Conservation (phyloP, 371 early-diverging fungal species). For the Apophysomyces ossiformis region DNA sequence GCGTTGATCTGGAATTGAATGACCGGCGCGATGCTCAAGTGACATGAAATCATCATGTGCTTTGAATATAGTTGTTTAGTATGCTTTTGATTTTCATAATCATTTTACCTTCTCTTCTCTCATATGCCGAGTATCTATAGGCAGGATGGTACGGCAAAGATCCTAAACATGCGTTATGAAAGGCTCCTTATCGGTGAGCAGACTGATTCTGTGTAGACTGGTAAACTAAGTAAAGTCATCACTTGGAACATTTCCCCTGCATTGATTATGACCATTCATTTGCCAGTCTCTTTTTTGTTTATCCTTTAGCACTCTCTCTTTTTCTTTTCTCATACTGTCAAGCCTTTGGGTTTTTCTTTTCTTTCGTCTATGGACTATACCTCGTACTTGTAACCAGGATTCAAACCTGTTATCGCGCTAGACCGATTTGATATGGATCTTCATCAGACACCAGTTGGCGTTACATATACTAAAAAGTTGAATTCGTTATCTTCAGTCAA, state of each 20-base stretch:
- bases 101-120: no score
- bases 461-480: no score
- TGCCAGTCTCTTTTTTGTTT: background rate
- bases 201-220: background rate
- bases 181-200: background rate
- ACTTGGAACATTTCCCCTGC: constrained; percentile 8
- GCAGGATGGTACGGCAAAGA: background rate
- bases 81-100: no score
- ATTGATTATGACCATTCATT: background rate
- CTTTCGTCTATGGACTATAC: no score
- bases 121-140: background rate
- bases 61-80: background rate
- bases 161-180: background rate
- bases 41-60: no score
- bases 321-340: background rate
- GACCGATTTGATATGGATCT: no score
- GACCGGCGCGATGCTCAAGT: background rate
- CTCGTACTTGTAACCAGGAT: no score
- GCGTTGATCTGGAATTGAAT: background rate
- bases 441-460: no score
- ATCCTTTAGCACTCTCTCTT: background rate
- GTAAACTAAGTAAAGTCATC: background rate
- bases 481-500: no score
- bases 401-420: no score
- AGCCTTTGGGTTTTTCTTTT: no score